Evolutionary conservation across 2,329 filamentous ascomycete species (phyloP).

Genomic region (Huntiella bhutanensis): DNA sequence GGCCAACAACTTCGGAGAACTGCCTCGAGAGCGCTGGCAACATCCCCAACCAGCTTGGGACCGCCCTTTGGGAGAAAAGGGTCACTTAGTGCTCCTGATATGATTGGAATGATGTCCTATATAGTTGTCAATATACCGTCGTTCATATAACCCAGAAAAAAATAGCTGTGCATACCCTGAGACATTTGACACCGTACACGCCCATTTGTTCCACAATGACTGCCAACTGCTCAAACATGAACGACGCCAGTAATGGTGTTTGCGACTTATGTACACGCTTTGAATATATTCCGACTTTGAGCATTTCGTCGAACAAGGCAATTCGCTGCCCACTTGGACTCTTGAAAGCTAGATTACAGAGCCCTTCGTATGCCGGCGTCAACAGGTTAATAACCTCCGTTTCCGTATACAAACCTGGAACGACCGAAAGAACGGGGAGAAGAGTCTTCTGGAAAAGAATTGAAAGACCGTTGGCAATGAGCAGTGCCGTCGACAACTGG

Average conservation of each 20-base stretch:
- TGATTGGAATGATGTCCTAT: slow-evolving; percentile 46
- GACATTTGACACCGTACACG: slow-evolving; percentile 45
- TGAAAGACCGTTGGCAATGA: slow-evolving; percentile 44
- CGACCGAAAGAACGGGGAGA: slow-evolving; percentile 52
- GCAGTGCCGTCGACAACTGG: slow-evolving; percentile 31
- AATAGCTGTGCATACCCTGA: slow-evolving; percentile 30
- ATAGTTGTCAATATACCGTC: not conserved
- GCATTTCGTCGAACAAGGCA: slow-evolving; percentile 31
- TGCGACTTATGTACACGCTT: slow-evolving; percentile 39
- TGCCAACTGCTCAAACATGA: slow-evolving; percentile 33
- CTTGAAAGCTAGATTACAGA: slow-evolving; percentile 26
- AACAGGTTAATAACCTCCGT: slow-evolving; percentile 49
- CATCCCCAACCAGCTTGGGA: slow-evolving; percentile 32
- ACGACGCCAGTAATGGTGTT: slow-evolving; percentile 34
- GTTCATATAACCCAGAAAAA: not conserved
- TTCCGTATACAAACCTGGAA: slow-evolving; percentile 61
- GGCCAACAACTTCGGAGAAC: slow-evolving; percentile 51
- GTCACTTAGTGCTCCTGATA: slow-evolving; percentile 46
- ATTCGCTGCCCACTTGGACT: slow-evolving; percentile 17
- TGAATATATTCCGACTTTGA: slow-evolving; percentile 36
- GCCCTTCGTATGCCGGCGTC: slow-evolving; percentile 42
- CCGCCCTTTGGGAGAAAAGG: slow-evolving; percentile 40
- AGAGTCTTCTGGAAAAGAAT: slow-evolving; percentile 50
- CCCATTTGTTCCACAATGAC: slow-evolving; percentile 36
- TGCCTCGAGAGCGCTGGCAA: slow-evolving; percentile 33